Evolutionary conservation across 129 eudicot genomes (phyloP), one percentile per base, ranked within the genome.

Genomic region (Saussurea involucrata): DNA sequence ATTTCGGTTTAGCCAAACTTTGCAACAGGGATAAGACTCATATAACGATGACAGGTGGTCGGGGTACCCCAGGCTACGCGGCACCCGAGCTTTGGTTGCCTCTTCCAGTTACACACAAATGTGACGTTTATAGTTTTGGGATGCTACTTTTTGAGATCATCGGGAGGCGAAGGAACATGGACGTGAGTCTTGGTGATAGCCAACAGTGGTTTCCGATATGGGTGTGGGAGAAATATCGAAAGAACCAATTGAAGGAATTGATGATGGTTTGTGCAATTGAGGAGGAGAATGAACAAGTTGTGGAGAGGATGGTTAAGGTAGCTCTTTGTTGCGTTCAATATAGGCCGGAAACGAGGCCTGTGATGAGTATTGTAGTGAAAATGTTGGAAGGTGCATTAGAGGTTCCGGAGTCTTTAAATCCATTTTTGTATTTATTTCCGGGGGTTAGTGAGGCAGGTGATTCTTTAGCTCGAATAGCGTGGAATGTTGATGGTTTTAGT

Each of bases 1-100:
- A 82, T 66, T 82, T 82, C 2, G 79, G 82, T 25, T 25, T 82
- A 53, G 82, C 82, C 24, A 82, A 77, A 63, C 82, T 82, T 34
- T 82, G 75, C 61, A 66, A 77, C 42, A 65, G 82, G 27, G 75
- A 77, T 10, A 77, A 72, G 18, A 64, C 71, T 4, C 81, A 82
- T 40, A 76, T 82, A 57, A 76, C 81, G 0, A 71, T 76, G 76
- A 76, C 81, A 0, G 63, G 81, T 36, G 77, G 81, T 9, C 57
- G 81, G 0, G 85, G 85, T 12, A 82, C 81, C 6, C 82, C 82
- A 0, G n/a, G n/a, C n/a, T n/a, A n/a, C n/a, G n/a, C n/a, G n/a
- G n/a, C n/a, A n/a, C n/a, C n/a, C n/a, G n/a, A n/a, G n/a, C n/a
- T n/a, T n/a, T n/a, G n/a, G n/a, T n/a, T n/a, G n/a, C n/a, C n/a